Evolutionary conservation across 2,329 filamentous ascomycete genomes (phyloP), one percentile per base, ranked within the genome.

Genomic region (Pseudodiploospora longispora): DNA sequence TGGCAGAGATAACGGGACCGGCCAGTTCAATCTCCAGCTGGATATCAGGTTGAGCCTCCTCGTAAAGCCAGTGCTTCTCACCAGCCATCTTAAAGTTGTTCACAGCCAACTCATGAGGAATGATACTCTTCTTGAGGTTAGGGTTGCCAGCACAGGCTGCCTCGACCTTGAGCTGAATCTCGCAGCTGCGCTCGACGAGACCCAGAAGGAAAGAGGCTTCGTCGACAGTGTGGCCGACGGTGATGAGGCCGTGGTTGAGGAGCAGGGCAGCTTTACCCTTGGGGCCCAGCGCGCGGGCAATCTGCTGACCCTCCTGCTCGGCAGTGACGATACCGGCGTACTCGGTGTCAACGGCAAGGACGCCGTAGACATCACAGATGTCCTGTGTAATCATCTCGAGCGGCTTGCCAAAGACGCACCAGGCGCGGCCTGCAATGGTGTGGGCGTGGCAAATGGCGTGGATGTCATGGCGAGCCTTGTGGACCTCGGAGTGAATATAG

Each of bases 371-470:
- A 52, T 78, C 78, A 55, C 75, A 78, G 3, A 82, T 74, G 59
- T 81, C 83, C 64, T 80, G 82, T 42, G 77, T 84, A 43, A 87
- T 66, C 82, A 87, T 87, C 47, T 86, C 82, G 12, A 87, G 66
- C 2, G 75, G 76, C 28, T 66, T 69, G 2, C 71, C 80, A 55
- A 87, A 87, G 2, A 71, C 69, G 42, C 74, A 77, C 80, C 82
- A 87, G 1, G 83, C 82, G 38, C 82, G 78, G 1, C 83, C 84
- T 10, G 75, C 71, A 34, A 70, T 70, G n/a, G 75, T 77, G 59
- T 87, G 83, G 4, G 78, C 76, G 56, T 88, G 84, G 60, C 80
- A 85, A 30, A 82, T 76, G 12, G 83, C 81, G 53, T 80, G 70
- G 32, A 83, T 76, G 57, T 85, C 74, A 4, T 75, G 75, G 30